Percentiles rank a stretch among this genome's conserved stretches.
phyloP scores from a whole-genome alignment of 108 stramenopile genomes.

The Conticribra weissflogii region DNA sequence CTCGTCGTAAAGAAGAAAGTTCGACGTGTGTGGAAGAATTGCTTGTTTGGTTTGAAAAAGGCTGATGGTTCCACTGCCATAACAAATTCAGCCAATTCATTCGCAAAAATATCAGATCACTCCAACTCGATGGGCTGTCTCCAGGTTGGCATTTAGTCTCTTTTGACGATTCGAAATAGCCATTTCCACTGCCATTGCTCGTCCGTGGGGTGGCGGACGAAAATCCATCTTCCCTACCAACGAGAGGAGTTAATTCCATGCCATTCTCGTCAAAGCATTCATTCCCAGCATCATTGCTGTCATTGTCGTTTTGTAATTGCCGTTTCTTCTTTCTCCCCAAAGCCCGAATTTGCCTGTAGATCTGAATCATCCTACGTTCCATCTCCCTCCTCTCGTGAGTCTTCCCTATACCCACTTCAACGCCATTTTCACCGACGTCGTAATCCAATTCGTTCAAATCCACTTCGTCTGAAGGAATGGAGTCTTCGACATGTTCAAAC shows the following conservation, averaged over 20 bases:
- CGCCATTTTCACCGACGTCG: slow-evolving; percentile 20
- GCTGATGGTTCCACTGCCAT: slow-evolving; percentile 9
- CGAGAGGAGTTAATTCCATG: slow-evolving; percentile 13
- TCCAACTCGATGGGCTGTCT: slow-evolving; percentile 6
- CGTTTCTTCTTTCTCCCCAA: slow-evolving; percentile 12
- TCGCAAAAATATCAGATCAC: not conserved
- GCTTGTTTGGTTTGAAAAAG: not conserved
- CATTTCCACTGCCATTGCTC: not conserved
- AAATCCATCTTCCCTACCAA: not conserved
- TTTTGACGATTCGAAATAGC: not conserved
- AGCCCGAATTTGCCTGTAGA: slow-evolving; percentile 29
- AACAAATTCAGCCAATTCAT: not conserved
- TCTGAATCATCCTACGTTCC: slow-evolving; percentile 23
- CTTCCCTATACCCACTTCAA: slow-evolving; percentile 5
- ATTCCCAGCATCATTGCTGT: not conserved
- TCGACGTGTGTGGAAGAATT: too few species aligned
- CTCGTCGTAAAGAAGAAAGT: too few species aligned
- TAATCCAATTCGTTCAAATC: slow-evolving; percentile 45
- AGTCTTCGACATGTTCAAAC: slow-evolving; percentile 42
- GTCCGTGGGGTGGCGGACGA: not conserved
- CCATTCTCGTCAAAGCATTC: slow-evolving; percentile 1
- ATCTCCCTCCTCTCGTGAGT: slow-evolving; percentile 35
- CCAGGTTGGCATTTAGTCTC: not conserved
- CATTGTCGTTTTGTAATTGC: not conserved
- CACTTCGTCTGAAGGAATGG: slow-evolving; percentile 29